Percentiles rank a stretch among this genome's conserved stretches.
Evolutionary conservation across 495 filamentous ascomycete species (phyloP).

Genomic region (Niebla homalea): DNA sequence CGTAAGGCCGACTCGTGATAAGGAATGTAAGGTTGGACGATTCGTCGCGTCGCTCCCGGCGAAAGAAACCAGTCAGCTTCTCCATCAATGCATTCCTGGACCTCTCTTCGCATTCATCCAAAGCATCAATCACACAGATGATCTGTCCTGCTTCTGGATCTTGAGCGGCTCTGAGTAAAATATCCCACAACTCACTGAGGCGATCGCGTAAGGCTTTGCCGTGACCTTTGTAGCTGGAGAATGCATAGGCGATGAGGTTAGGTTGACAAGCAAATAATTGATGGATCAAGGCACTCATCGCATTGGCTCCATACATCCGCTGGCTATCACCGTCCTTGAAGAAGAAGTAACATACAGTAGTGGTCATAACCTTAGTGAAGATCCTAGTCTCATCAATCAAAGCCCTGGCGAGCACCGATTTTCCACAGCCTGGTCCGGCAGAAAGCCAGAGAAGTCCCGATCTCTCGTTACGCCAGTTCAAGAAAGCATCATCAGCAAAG

Average conservation of each 20-base stretch:
- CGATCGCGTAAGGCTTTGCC: constrained; percentile 21
- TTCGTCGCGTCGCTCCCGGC: background rate
- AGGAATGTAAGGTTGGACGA: constrained; percentile 25
- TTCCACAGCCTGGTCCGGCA: constrained; percentile 35
- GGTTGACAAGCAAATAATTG: constrained; percentile 25
- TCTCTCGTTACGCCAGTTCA: constrained; percentile 17
- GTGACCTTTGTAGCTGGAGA: constrained; percentile 19
- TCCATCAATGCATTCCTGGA: constrained; percentile 15
- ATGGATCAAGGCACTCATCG: constrained; percentile 30
- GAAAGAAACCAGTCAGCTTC: constrained; percentile 17
- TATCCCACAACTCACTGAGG: constrained; percentile 29
- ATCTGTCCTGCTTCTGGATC: constrained; percentile 30
- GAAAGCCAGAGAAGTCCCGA: constrained; percentile 31
- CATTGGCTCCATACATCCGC: constrained; percentile 19
- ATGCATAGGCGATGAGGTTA: constrained; percentile 19
- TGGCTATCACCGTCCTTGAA: constrained; percentile 29
- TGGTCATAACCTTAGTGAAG: constrained; percentile 20
- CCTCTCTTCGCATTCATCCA: constrained; percentile 27
- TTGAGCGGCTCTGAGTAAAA: constrained; percentile 21
- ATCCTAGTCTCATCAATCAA: constrained; percentile 23
- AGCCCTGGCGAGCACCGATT: constrained; percentile 29
- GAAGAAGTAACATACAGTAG: constrained; percentile 31
- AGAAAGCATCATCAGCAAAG: constrained; percentile 21
- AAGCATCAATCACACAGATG: constrained; percentile 31
- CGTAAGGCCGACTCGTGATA: constrained; percentile 31